Conservation (phyloP, 441 rosid genomes). For the Jatropha podagrica region DNA sequence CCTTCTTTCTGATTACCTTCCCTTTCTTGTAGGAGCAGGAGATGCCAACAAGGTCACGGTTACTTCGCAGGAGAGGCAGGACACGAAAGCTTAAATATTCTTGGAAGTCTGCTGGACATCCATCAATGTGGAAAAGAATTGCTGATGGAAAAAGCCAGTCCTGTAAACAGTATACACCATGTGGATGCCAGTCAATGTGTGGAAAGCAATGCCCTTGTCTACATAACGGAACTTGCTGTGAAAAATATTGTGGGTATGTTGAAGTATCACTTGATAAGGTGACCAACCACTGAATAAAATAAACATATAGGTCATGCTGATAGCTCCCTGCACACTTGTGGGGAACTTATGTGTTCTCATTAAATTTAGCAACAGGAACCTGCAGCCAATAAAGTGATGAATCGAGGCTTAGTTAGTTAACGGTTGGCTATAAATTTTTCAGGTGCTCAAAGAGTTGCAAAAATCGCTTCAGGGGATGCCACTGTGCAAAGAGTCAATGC, state of each 20-base stretch:
- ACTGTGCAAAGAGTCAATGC: slow-evolving; percentile 90
- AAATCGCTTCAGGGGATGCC: slow-evolving; percentile 89
- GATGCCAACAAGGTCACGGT: slow-evolving; percentile 48
- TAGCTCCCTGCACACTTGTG: background rate
- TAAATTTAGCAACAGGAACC: background rate
- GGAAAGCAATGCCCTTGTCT: slow-evolving; percentile 82
- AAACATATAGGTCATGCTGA: slow-evolving; percentile 8
- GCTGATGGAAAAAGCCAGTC: slow-evolving; percentile 58
- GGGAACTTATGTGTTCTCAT: slow-evolving; percentile 11
- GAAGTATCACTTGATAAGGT: slow-evolving; percentile 14
- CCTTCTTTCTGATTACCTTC: slow-evolving; percentile 12
- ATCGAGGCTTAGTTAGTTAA: slow-evolving; percentile 1
- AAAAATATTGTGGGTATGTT: slow-evolving; percentile 94
- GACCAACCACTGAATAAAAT: slow-evolving; percentile 1
- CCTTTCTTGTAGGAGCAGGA: slow-evolving; percentile 56
- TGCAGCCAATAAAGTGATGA: background rate
- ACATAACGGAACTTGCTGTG: slow-evolving; percentile 76
- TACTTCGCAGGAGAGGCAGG: slow-evolving; percentile 63
- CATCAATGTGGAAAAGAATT: slow-evolving; percentile 64
- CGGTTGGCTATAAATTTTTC: slow-evolving; percentile 30
- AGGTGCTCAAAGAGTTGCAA: slow-evolving; percentile 88
- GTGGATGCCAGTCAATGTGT: slow-evolving; percentile 80
- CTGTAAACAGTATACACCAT: slow-evolving; percentile 80
- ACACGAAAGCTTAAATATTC: slow-evolving; percentile 77
- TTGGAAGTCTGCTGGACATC: slow-evolving; percentile 79